Percentiles rank a stretch among this genome's conserved stretches.
Conservation (phyloP, 2,329 filamentous ascomycete species). For the Aspergillus aculeatinus region DNA sequence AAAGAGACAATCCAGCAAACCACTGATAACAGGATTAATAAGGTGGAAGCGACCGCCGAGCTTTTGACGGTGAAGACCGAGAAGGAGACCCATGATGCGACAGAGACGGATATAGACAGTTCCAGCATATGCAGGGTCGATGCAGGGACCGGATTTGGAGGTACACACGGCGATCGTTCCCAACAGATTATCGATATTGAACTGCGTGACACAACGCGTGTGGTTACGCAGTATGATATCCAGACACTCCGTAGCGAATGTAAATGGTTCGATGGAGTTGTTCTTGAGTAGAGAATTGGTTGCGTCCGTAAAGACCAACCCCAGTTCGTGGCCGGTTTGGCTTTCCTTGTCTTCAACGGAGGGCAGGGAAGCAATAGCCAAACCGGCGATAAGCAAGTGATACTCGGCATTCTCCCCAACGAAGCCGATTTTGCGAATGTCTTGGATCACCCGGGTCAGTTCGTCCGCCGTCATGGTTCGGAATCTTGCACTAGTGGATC, state of each 20-base stretch:
- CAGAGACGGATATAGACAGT: constrained; percentile 56
- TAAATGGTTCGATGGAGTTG: constrained; percentile 40
- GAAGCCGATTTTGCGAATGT: constrained; percentile 33
- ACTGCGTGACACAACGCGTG: constrained; percentile 44
- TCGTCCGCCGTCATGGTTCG: constrained; percentile 32
- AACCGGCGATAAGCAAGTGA: constrained; percentile 37
- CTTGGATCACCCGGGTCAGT: constrained; percentile 31
- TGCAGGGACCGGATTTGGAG: constrained; percentile 36
- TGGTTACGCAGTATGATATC: constrained; percentile 42
- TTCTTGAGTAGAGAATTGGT: constrained; percentile 31
- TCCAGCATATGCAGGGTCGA: constrained; percentile 33
- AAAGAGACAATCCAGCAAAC: constrained; percentile 57
- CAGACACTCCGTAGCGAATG: constrained; percentile 40
- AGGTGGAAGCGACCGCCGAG: constrained; percentile 62
- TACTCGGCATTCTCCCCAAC: constrained; percentile 30
- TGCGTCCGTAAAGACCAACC: constrained; percentile 36
- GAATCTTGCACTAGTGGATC: constrained; percentile 37
- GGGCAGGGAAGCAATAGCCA: constrained; percentile 35
- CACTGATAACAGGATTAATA: constrained; percentile 55
- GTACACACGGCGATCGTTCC: constrained; percentile 37
- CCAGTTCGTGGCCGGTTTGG: constrained; percentile 34
- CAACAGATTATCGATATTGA: constrained; percentile 47
- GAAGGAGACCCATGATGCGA: constrained; percentile 51
- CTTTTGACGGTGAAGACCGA: constrained; percentile 58
- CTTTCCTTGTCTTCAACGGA: constrained; percentile 42